Evolutionary conservation across 345 rosid species (phyloP), one percentile per base, ranked within the genome.

Genomic region (Eutrema heterophyllum): DNA sequence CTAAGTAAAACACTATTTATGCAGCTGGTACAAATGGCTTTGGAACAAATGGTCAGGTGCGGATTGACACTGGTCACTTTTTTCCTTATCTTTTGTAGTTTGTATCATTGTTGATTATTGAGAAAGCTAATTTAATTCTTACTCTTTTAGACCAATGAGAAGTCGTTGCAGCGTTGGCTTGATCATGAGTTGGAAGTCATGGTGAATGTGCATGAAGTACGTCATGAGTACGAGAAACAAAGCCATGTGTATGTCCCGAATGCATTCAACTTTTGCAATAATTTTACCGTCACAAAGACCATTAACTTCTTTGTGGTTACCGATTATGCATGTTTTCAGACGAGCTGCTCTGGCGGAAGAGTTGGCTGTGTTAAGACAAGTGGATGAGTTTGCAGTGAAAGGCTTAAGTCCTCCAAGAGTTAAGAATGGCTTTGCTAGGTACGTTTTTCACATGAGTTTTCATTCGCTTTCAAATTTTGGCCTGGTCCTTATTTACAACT

Each of bases 181-280:
- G 94, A 95, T 61, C 94, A 95, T 61, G 99, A 95, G 82, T 85
- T 95, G 72, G 98, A 95, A 84, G 98, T 95, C 78, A 90, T 92
- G 97, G 99, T 95, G 83, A 88, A 95, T 82, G 94, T 95, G 81
- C 98, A 92, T 77, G 99, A 88, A 90, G 99, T 95, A 57, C 98
- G 98, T 62, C 85, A 84, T 57, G 99, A 95, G 76, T 95, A 92
- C 64, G 98, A 92, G 85, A 95, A 85, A 78, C 99, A 95, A 84
- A 90, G 98, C 81, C 94, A 95, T 73, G 97, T 95, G 99, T 95
- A 88, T 45, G 97, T 77, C 55, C 33, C 40, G 26, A 64, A 35
- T 80, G 46, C 71, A 38, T 59, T 48, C 36, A 16, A 26, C 49
- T 8, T 68, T 13, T 56, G 67, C 38, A 11, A 16, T 33, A 73